phyloP scores from a whole-genome alignment of 176 grass and related monocot species.

The Rhynchospora breviuscula region DNA sequence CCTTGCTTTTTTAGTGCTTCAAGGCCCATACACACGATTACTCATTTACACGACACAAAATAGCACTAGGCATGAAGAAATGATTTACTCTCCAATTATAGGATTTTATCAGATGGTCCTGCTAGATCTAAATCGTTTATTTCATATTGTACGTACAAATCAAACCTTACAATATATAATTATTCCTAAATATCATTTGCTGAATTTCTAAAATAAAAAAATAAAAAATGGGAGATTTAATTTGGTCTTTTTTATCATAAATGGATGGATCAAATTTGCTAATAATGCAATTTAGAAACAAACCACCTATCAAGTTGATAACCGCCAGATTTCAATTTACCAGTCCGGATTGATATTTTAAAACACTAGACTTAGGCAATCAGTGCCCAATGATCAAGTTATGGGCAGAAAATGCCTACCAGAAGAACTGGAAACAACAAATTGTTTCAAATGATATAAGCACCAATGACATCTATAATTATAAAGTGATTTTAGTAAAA shows the following conservation, averaged over 20 bases:
- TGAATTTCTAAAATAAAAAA: neutral
- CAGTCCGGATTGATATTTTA: neutral
- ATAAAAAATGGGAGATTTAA: neutral
- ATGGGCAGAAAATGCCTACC: too few species aligned
- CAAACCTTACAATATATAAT: neutral
- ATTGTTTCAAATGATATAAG: neutral
- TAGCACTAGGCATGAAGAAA: neutral
- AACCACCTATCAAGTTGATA: neutral
- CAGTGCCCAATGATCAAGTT: neutral
- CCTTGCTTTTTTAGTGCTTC: too few species aligned
- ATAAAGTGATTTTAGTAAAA: neutral
- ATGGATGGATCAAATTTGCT: neutral
- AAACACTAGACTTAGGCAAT: neutral
- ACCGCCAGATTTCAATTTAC: neutral
- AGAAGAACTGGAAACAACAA: neutral
- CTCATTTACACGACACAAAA: too few species aligned
- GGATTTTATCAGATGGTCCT: neutral
- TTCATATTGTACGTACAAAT: neutral
- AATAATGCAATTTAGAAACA: neutral
- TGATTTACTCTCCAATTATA: neutral
- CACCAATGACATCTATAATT: neutral
- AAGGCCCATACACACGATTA: too few species aligned
- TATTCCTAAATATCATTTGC: neutral
- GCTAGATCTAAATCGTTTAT: neutral
- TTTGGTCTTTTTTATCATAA: neutral